Evolutionary conservation across 1,139 yeast genomes (phyloP), one percentile per base, ranked within the genome.

Genomic region (Candida sp.): DNA sequence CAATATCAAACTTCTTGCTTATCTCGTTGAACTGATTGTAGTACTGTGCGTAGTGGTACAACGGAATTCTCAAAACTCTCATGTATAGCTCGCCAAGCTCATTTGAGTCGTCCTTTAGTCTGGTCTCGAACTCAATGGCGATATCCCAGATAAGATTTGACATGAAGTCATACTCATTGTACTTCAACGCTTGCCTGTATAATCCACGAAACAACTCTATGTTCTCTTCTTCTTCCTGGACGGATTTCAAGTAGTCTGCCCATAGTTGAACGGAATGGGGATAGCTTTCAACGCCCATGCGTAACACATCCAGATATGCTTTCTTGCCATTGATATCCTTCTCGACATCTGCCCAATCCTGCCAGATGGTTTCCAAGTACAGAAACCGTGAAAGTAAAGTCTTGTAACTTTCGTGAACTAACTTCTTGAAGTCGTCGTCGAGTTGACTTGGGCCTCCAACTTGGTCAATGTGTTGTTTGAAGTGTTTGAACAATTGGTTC

Each of bases 41-140:
- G 62, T 85, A 88, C 56, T 77, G 81, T 0, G 93, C 83, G 63
- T 88, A 88, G 58, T 86, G 90, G 65, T 88, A 88, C 33, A 87
- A 67, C 0, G 96, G 94, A 2, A 86, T 69, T 17, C 61, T 63
- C 6, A 83, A 69, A 7, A 85, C 68, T 47, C 70, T 68, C 38
- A 75, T 58, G 54, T 84, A 77, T 2, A 83, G 60, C 5, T 59
- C 55, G 5, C 78, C 59, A 6, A 79, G 63, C 35, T 59, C 58
- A n/a, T 59, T 55, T 0, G 74, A 63, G 17, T 66, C 63, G 8
- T 56, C 56, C 12, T 63, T 27, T 3, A 59, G 47, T 17, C 60
- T 55, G 3, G 68, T 60, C 53, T 80, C 83, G 69, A 80, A 83
- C 25, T 74, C 82, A 32, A 88, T 66, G 49, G 77, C 80, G 53